Conservation (phyloP, 2,329 filamentous ascomycete species). For the Aspergillus glaucus region DNA sequence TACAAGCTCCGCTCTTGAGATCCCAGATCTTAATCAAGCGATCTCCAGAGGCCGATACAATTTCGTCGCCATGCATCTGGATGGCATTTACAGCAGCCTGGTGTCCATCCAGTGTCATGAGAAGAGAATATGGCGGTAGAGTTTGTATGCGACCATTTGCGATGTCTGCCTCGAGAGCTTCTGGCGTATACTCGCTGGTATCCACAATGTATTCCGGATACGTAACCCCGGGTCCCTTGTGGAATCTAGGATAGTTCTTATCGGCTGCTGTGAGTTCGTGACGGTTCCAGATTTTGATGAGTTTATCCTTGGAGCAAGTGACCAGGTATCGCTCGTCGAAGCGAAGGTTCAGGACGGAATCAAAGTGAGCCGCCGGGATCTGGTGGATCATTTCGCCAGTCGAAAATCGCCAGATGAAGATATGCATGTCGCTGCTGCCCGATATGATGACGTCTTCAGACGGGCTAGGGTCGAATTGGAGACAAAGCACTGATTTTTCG, state of each 20-base stretch:
- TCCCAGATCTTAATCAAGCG: constrained; percentile 93
- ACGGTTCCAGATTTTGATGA: constrained; percentile 94
- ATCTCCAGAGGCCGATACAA: constrained; percentile 93
- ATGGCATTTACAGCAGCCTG: constrained; percentile 92
- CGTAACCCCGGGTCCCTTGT: constrained; percentile 35
- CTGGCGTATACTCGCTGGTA: constrained; percentile 37
- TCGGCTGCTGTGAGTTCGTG: constrained; percentile 51
- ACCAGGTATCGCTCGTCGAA: constrained; percentile 90
- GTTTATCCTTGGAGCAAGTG: constrained; percentile 95
- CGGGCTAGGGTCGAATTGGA: constrained; percentile 87
- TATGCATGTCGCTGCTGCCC: constrained; percentile 83
- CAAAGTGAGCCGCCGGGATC: constrained; percentile 69
- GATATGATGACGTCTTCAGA: constrained; percentile 91
- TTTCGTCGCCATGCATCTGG: constrained; percentile 75
- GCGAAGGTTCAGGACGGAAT: constrained; percentile 87
- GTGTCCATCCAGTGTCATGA: constrained; percentile 77
- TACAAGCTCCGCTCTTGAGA: constrained; percentile 69
- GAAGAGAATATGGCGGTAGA: constrained; percentile 63
- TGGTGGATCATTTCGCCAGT: constrained; percentile 77
- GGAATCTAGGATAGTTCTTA: constrained; percentile 40
- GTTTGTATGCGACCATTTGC: constrained; percentile 35
- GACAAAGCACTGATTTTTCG: constrained; percentile 77
- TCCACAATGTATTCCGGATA: constrained; percentile 53
- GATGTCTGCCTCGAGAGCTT: constrained; percentile 37
- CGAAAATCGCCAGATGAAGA: constrained; percentile 90